Evolutionary conservation across 1,139 yeast species (phyloP), one percentile per base, ranked within the genome.

Genomic region (Yamadazyma mexicana): DNA sequence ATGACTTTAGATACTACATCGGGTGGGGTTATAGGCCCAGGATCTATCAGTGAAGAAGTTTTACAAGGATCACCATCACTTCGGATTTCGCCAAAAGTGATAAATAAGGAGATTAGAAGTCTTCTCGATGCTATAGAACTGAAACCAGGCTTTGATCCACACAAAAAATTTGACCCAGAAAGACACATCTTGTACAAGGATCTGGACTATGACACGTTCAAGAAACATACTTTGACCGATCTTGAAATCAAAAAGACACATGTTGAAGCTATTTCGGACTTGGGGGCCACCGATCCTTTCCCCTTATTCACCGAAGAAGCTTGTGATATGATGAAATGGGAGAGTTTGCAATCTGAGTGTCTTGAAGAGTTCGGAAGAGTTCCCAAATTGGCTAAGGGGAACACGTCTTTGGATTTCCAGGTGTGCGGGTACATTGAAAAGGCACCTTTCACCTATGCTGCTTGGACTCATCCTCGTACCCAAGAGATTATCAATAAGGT

Each of bases 251-350:
- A 37, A 9, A 61, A 58, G 39, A 62, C 65, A 9, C 62, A 62
- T 33, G 48, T 53, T 3, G 48, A 51, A 9, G 56, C 62, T 1
- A 44, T 59, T 4, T 49, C 57, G 17, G 55, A 58, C 28, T 48
- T 61, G 36, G 69, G 58, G 4, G 66, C 60, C 5, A 50, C 58
- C 8, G 57, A 53, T 33, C 69, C 68, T 12, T 63, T 63, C 39
- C 65, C 66, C 16, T 44, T 63, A 16, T 49, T 63, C 33, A 50
- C 63, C 4, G 52, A 56, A 40, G 67, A 62, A 45, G 68, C 68
- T 9, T 57, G 60, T 37, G 58, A 61, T 42, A 60, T 62, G 49
- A 48, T 63, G 47, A 50, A 61, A 34, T 64, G 64, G 62, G 69
- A 64, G 48, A 55, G 59, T 1, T 48, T 64, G 27, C 59, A 56